phyloP scores from a whole-genome alignment of 306 rosid genomes.

The Trifolium subterraneum region DNA sequence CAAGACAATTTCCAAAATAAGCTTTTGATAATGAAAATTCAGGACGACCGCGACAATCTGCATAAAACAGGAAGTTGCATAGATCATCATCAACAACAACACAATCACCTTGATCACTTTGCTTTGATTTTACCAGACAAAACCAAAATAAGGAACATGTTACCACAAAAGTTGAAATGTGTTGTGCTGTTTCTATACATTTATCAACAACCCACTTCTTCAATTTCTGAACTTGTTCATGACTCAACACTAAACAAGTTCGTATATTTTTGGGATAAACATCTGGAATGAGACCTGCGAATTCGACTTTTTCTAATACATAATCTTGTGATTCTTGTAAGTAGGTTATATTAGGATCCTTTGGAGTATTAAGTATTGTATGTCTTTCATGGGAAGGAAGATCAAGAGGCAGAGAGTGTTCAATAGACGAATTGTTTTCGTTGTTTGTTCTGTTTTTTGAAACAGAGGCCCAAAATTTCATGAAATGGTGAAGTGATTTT shows the following conservation, averaged over 20 bases:
- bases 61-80: constrained; percentile 38
- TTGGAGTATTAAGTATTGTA: neutral
- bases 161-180: constrained; percentile 45
- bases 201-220: constrained; percentile 11
- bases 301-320: neutral
- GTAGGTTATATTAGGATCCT: neutral
- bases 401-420: neutral
- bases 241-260: neutral
- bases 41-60: constrained; percentile 50
- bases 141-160: constrained; percentile 48
- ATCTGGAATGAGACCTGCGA: neutral
- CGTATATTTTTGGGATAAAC: constrained; percentile 6
- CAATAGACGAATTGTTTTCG: neutral
- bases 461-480: constrained; percentile 46
- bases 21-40: constrained; percentile 40
- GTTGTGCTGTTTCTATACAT: neutral
- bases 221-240: constrained; percentile 20
- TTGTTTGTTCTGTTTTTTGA: constrained; percentile 14
- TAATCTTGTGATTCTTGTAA: neutral
- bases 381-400: constrained; percentile 35
- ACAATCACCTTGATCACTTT: constrained; percentile 2
- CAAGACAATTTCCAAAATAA: constrained; percentile 58
- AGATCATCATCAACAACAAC: constrained; percentile 32
- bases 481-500: constrained; percentile 39
- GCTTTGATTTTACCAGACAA: constrained; percentile 34